Conservation (phyloP, 1,139 yeast genomes). For the Candida mesenterica region DNA sequence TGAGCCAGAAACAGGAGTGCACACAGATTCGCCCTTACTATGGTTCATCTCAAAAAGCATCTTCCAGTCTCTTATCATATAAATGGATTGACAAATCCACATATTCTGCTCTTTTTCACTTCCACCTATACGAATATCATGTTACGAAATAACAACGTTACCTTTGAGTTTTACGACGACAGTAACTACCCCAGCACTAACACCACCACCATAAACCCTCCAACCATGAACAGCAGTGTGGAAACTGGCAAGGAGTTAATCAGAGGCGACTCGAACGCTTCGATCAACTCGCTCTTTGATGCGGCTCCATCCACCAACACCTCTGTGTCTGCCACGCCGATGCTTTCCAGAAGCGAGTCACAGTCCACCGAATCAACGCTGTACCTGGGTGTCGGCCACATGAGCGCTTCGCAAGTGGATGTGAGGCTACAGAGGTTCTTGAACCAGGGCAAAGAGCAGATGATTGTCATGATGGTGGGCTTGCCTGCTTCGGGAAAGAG, state of each 20-base stretch:
- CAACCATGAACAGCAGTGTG: not conserved
- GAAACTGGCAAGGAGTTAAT: not conserved
- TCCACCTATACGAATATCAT: too few species aligned
- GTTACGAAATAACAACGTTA: constrained; percentile 3
- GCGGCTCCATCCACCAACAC: constrained; percentile 7
- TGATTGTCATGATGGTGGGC: constrained; percentile 54
- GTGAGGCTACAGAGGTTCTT: constrained; percentile 3
- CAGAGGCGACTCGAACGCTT: constrained; percentile 22
- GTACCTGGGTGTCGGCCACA: too few species aligned
- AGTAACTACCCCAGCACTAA: constrained; percentile 5
- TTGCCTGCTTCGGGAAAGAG: constrained; percentile 75
- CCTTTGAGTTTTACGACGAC: constrained; percentile 9
- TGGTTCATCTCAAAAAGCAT: too few species aligned
- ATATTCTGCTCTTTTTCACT: too few species aligned
- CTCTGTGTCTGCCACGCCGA: constrained; percentile 12
- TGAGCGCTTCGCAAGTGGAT: constrained; percentile 3
- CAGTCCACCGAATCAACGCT: constrained; percentile 5
- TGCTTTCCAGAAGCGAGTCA: constrained; percentile 15
- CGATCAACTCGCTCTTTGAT: constrained; percentile 31
- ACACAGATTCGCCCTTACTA: too few species aligned
- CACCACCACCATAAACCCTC: constrained; percentile 1
- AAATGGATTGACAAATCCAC: not conserved
- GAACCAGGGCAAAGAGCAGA: constrained; percentile 12
- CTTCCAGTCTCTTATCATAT: not conserved
- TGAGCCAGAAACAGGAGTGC: too few species aligned